Conservation (phyloP, 495 filamentous ascomycete genomes). For the Hamigera avellanea region DNA sequence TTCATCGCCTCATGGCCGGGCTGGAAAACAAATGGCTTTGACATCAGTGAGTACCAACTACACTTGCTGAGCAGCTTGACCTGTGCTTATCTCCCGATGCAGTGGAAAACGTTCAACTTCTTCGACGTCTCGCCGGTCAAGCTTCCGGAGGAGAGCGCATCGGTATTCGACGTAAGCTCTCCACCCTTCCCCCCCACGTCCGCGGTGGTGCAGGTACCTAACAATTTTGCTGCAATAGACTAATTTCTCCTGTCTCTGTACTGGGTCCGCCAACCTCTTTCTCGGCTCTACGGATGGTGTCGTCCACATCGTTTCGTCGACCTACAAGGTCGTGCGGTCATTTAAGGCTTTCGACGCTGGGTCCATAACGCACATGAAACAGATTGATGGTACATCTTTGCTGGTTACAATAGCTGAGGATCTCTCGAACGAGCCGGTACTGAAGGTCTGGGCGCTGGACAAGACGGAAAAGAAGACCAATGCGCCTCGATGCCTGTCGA, state of each 20-base stretch:
- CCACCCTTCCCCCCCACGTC: constrained; percentile 32
- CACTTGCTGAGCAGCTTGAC: background rate
- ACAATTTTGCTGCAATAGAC: constrained; percentile 28
- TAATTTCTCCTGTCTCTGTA: constrained; percentile 58
- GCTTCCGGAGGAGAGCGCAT: constrained; percentile 58
- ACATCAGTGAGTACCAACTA: constrained; percentile 26
- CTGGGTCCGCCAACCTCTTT: constrained; percentile 85
- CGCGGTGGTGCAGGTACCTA: constrained; percentile 22
- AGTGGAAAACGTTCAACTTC: constrained; percentile 99
- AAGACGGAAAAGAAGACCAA: constrained; percentile 91
- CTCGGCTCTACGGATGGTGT: constrained; percentile 73
- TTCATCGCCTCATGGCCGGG: constrained; percentile 20
- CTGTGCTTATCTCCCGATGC: constrained; percentile 2
- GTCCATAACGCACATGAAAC: constrained; percentile 88
- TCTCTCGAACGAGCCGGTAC: constrained; percentile 67
- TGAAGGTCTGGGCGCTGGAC: constrained; percentile 96
- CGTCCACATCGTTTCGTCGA: constrained; percentile 73
- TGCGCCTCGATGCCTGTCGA: constrained; percentile 73
- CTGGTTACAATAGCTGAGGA: constrained; percentile 86
- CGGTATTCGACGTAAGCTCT: constrained; percentile 45
- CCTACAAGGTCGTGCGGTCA: constrained; percentile 75
- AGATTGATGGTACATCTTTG: constrained; percentile 77
- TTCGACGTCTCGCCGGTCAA: constrained; percentile 86
- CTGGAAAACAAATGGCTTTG: constrained; percentile 32
- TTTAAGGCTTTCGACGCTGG: constrained; percentile 75